phyloP scores from a whole-genome alignment of 2,329 filamentous ascomycete species.

The Aotearoamyces nothofagi region DNA sequence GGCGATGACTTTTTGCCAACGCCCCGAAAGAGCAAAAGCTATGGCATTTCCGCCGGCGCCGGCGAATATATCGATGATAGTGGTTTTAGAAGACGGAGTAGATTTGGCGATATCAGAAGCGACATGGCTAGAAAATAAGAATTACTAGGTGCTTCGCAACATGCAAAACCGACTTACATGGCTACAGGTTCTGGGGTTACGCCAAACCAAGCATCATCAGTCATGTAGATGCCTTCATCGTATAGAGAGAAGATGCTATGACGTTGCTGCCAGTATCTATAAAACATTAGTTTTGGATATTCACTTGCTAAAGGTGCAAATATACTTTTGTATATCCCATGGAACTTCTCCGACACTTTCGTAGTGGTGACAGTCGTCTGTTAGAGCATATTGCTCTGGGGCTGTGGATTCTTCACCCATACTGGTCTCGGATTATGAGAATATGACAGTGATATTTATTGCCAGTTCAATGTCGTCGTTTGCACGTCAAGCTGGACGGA shows the following conservation, averaged over 20 bases:
- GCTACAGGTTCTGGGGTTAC: conserved; percentile 91
- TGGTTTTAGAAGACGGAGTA: conserved; percentile 9
- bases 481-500: no score
- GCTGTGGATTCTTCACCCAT: not conserved
- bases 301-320: conserved; percentile 1
- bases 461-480: no score
- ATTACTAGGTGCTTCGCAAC: no score
- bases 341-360: conserved; percentile 55
- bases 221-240: conserved; percentile 78
- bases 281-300: conserved; percentile 2
- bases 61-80: conserved; percentile 74
- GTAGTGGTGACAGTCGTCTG: conserved; percentile 63
- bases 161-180: conserved; percentile 49
- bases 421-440: no score
- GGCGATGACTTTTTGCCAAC: conserved; percentile 74
- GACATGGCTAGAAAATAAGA: conserved; percentile 40
- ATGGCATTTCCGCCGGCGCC: conserved; percentile 91
- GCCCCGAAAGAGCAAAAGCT: conserved; percentile 69
- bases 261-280: conserved; percentile 80
- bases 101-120: conserved; percentile 51
- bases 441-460: no score
- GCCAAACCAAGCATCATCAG: conserved; percentile 90
- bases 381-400: conserved; percentile 25
- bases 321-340: conserved; percentile 70
- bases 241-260: conserved; percentile 80